Evolutionary conservation across 768 basidiomycete genomes (phyloP).

Genomic region (Pholiota conissans): DNA sequence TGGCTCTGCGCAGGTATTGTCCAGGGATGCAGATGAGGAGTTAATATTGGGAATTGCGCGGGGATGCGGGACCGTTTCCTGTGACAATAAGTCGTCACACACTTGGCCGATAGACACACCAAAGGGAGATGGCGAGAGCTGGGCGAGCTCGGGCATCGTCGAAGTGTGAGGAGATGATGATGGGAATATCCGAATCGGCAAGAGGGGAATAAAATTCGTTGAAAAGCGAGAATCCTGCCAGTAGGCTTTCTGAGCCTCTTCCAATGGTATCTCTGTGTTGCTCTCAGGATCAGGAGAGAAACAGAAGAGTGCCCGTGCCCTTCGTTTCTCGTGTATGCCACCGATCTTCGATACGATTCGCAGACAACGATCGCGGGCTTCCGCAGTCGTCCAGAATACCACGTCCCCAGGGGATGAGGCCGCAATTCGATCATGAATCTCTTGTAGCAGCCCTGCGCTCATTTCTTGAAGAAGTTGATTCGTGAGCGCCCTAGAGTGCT

Average conservation of each 20-base stretch:
- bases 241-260: constrained; percentile 43
- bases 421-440: constrained; percentile 51
- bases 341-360: constrained; percentile 84
- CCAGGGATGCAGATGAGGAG: constrained; percentile 7
- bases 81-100: constrained; percentile 54
- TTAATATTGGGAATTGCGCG: constrained; percentile 24
- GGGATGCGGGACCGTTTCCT: constrained; percentile 40
- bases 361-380: constrained; percentile 71
- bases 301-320: constrained; percentile 63
- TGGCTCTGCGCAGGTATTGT: not conserved
- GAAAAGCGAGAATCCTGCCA: constrained; percentile 68
- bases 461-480: constrained; percentile 79
- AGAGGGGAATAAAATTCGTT: constrained; percentile 49
- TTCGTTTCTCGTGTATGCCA: constrained; percentile 61
- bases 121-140: constrained; percentile 28
- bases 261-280: constrained; percentile 10
- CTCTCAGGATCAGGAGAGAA: not conserved
- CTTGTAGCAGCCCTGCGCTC: constrained; percentile 57
- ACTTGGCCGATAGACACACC: constrained; percentile 49
- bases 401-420: constrained; percentile 23
- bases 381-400: constrained; percentile 79
- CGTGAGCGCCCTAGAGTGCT: constrained; percentile 69
- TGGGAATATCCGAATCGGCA: constrained; percentile 57
- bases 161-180: constrained; percentile 10
- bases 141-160: not conserved